Evolutionary conservation across 805 yeast genomes (phyloP), one percentile per base, ranked within the genome.

Genomic region (Metschnikowia peoriensis): DNA sequence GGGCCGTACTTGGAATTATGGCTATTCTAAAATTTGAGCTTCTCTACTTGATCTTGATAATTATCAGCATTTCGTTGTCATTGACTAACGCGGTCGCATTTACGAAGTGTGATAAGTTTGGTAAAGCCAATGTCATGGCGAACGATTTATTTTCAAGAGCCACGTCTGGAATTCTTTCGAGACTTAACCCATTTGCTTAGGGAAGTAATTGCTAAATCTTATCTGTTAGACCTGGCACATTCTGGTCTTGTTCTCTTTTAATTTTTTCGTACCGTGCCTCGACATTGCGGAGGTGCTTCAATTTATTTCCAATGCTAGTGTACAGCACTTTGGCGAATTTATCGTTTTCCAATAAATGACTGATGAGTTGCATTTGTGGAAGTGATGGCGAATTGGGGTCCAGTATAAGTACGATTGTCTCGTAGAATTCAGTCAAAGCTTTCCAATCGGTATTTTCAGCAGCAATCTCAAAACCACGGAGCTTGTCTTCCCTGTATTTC

Each of bases 81-180:
- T 64, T 84, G 43, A 89, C 96, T 47, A 93, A 93, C 66, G 86
- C 96, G 1, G 76, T 89, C 73, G 97, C 97, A 0, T 93, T 89
- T 70, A 88, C 96, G 28, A 81, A 89, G 61, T 90, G 97, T 69
- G 97, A 92, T 67, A 89, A 88, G 71, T 93, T 92, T 70, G 89
- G 96, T 46, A 87, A 84, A 65, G 96, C 96, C 28, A 86, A 86
- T 65, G 77, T 73, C 49, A 65, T 87, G 48, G 89, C 92, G 6
- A 71, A 76, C 28, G 79, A 76, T 59, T 64, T 87, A 9, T 73
- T 86, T 59, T 80, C 85, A 5, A 72, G 76, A 39, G 78, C 85
- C 28, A 70, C 84, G 0, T 75, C 79, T 37, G 68, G 70, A 9
- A 42, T 80, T 14, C 65, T 83, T 29, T 65, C 73, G 16, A 78